Conservation (phyloP, 495 filamentous ascomycete species). For the Talaromyces wortmannii region DNA sequence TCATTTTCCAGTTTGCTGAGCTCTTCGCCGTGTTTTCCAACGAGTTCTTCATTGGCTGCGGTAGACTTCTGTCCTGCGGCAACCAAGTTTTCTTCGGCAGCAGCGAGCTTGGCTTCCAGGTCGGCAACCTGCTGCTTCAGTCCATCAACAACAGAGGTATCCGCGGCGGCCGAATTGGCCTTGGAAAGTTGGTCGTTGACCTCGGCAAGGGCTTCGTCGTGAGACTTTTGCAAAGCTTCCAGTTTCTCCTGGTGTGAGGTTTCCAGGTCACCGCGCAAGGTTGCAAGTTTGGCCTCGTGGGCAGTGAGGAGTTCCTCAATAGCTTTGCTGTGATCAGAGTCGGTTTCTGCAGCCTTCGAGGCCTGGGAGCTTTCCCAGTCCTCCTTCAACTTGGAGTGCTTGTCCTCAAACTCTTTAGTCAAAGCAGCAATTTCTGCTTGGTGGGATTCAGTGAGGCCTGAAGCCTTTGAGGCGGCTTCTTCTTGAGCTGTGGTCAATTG, state of each 20-base stretch:
- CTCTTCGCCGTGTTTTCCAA: slow-evolving; percentile 23
- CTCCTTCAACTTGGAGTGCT: slow-evolving; percentile 21
- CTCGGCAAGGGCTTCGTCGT: slow-evolving; percentile 24
- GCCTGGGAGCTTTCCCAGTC: slow-evolving; percentile 24
- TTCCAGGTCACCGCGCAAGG: slow-evolving; percentile 29
- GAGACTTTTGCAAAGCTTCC: slow-evolving; percentile 29
- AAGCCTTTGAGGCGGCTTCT: slow-evolving; percentile 22
- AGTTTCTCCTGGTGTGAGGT: slow-evolving; percentile 28
- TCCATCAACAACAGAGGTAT: slow-evolving; percentile 28
- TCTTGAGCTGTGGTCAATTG: slow-evolving; percentile 28
- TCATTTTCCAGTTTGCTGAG: slow-evolving; percentile 24
- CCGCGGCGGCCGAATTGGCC: slow-evolving; percentile 29
- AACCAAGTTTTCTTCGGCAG: slow-evolving; percentile 20
- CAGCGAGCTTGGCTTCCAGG: slow-evolving; percentile 29
- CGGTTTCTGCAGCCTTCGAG: slow-evolving; percentile 28
- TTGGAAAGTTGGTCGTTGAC: slow-evolving; percentile 25
- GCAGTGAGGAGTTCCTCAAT: slow-evolving; percentile 40
- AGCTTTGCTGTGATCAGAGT: slow-evolving; percentile 34
- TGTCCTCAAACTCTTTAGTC: slow-evolving; percentile 27
- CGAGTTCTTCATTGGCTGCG: slow-evolving; percentile 20
- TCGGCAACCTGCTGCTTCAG: slow-evolving; percentile 29
- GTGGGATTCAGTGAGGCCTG: slow-evolving; percentile 23
- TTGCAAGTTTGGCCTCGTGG: slow-evolving; percentile 33
- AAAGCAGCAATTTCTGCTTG: slow-evolving; percentile 27
- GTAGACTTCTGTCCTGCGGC: slow-evolving; percentile 20